Evolutionary conservation across 2,329 filamentous ascomycete species (phyloP).

Genomic region (Pseudogymnoascus sp.): DNA sequence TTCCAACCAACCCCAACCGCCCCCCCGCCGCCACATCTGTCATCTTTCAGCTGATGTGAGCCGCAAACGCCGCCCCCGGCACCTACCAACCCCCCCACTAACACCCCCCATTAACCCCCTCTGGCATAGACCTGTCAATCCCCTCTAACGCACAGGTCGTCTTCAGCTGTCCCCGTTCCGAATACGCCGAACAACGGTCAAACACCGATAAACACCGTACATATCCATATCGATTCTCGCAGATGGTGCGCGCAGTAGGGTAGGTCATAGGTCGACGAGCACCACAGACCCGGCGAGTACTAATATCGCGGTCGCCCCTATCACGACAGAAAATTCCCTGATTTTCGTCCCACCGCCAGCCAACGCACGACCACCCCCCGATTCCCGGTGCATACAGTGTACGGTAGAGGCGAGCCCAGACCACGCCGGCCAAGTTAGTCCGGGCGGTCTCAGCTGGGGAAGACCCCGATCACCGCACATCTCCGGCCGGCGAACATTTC

Average conservation of each 20-base stretch:
- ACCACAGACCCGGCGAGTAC: neutral
- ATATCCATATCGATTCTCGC: neutral
- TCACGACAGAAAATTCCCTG: neutral
- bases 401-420: neutral
- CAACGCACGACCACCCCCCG: neutral
- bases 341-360: neutral
- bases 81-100: neutral
- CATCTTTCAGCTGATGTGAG: constrained; percentile 5
- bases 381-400: neutral
- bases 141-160: neutral
- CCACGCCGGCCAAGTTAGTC: neutral
- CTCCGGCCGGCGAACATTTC: neutral
- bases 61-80: neutral
- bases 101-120: neutral
- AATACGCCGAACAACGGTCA: neutral
- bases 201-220: neutral
- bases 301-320: neutral
- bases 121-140: neutral
- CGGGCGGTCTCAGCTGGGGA: neutral
- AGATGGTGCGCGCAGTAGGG: neutral
- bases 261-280: neutral
- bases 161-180: neutral
- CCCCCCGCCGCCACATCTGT: neutral
- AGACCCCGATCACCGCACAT: neutral
- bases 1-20: neutral